Conservation (phyloP, 495 filamentous ascomycete genomes). For the Penicillium chermesinum region DNA sequence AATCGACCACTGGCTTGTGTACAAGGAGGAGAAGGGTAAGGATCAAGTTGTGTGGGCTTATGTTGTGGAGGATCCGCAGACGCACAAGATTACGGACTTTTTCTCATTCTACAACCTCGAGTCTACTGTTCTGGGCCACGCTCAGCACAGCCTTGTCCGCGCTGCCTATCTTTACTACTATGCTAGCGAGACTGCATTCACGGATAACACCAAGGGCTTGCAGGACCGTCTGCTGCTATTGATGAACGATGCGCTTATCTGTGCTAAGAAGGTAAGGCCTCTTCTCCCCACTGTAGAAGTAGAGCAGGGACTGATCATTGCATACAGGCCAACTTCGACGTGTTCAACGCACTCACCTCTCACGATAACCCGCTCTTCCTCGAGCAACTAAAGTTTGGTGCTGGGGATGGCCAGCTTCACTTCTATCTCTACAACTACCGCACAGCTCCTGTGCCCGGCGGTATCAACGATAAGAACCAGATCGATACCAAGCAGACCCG, state of each 20-base stretch:
- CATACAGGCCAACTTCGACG: slow-evolving; percentile 71
- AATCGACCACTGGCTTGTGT: slow-evolving; percentile 80
- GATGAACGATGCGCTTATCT: slow-evolving; percentile 78
- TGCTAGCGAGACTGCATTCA: slow-evolving; percentile 76
- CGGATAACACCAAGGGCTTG: slow-evolving; percentile 50
- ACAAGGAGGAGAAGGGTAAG: slow-evolving; percentile 49
- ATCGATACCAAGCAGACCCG: slow-evolving; percentile 70
- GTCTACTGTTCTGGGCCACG: slow-evolving; percentile 76
- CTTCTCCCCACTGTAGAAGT: background rate
- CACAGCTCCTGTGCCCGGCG: slow-evolving; percentile 71
- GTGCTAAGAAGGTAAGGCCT: slow-evolving; percentile 65
- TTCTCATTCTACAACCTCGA: slow-evolving; percentile 95
- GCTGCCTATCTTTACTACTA: slow-evolving; percentile 98
- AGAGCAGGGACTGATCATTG: slow-evolving; percentile 6
- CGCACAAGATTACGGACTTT: slow-evolving; percentile 87
- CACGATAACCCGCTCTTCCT: slow-evolving; percentile 93
- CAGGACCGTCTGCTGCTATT: slow-evolving; percentile 69
- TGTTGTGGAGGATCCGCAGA: slow-evolving; percentile 73
- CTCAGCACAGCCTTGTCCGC: slow-evolving; percentile 68
- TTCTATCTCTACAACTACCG: slow-evolving; percentile 98
- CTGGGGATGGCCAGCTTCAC: slow-evolving; percentile 88
- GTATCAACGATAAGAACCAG: slow-evolving; percentile 71
- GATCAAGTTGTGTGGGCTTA: slow-evolving; percentile 90
- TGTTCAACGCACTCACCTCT: slow-evolving; percentile 91
- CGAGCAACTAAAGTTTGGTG: slow-evolving; percentile 85